These are phyloP conservation scores for Kewa caespitosa DNA, from an alignment of 179 eudicot species.

Conservation along the genomic window DNA sequence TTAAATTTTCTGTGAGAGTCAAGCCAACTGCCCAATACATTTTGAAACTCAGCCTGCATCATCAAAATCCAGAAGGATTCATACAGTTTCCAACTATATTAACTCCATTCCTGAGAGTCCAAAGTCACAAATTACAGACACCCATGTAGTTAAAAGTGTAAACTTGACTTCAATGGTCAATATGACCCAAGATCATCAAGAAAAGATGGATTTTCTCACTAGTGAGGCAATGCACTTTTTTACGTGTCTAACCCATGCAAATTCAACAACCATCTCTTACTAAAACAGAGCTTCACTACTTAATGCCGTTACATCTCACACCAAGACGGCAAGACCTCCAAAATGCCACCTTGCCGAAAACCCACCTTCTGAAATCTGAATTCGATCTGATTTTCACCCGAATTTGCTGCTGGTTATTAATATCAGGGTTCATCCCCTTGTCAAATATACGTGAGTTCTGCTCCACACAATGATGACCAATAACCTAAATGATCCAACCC, in stretches of 20 bases:
- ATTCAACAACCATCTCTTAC: neutral
- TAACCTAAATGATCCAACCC: too few relatives aligned
- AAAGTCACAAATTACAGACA: too few relatives aligned
- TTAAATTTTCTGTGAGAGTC: neutral
- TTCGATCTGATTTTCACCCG: too few relatives aligned
- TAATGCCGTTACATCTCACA: neutral
- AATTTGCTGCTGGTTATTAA: too few relatives aligned
- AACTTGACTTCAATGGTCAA: neutral
- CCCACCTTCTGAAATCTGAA: too few relatives aligned
- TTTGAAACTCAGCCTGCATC: neutral
- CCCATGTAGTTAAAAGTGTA: neutral
- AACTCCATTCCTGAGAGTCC: neutral
- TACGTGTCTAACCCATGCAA: neutral
- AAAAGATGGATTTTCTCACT: neutral
- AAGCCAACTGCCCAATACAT: neutral
- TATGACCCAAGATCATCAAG: neutral
- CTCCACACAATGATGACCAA: too few relatives aligned
- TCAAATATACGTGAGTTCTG: too few relatives aligned
- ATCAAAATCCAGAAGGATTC: slow-evolving; percentile 4
- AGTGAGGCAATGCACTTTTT: neutral
- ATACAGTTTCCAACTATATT: neutral
- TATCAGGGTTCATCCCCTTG: too few relatives aligned
- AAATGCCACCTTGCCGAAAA: neutral
- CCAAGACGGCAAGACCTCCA: neutral
- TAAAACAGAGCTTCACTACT: too few relatives aligned